Evolutionary conservation across 495 filamentous ascomycete genomes (phyloP), one percentile per base, ranked within the genome.

Genomic region (Penicillium lividum): DNA sequence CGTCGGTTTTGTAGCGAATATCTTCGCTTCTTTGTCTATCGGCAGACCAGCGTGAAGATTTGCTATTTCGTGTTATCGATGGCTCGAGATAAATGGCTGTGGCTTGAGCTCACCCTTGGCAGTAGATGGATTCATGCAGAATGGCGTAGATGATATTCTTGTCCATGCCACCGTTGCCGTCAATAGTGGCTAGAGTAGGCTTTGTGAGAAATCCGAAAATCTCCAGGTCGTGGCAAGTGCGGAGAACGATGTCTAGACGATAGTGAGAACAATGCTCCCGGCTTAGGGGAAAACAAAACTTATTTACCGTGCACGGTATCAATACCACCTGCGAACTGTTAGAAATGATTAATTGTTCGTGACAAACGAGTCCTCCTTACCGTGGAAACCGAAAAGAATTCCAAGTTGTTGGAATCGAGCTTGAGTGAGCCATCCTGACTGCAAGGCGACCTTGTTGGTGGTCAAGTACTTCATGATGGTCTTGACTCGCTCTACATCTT

Each of bases 81-180:
- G n/a, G 1, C 15, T 29, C 40, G 43, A 22, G 10, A 38, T 54
- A 9, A 13, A 15, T 18, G 2, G 7, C n/a, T n/a, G 29, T 7
- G 3, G 25, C 16, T 11, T 40, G 15, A 15, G 38, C 72, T 67
- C 66, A 80, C 81, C 76, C 76, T 66, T 83, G 82, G 67, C 88
- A 92, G 75, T 97, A 98, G 56, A 89, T 83, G 5, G 89, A 76
- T 69, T 98, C 94, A 58, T 98, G 93, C 1, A 95, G 73, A 30
- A 97, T 73, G 22, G 91, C 87, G 67, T 97, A 98, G 56, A 97
- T 83, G 38, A 92, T 80, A 54, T 84, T 82, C 13, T 82, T 81
- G 62, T 97, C 92, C 64, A 90, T 91, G 3, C 79, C 76, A 8
- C 85, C 80, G 31, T 79, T 76, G 6, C 74, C 60, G 64, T 96